Percentiles rank a stretch among this genome's conserved stretches.
phyloP scores from a whole-genome alignment of 2,329 filamentous ascomycete genomes.

The Colletotrichum liaoningense region DNA sequence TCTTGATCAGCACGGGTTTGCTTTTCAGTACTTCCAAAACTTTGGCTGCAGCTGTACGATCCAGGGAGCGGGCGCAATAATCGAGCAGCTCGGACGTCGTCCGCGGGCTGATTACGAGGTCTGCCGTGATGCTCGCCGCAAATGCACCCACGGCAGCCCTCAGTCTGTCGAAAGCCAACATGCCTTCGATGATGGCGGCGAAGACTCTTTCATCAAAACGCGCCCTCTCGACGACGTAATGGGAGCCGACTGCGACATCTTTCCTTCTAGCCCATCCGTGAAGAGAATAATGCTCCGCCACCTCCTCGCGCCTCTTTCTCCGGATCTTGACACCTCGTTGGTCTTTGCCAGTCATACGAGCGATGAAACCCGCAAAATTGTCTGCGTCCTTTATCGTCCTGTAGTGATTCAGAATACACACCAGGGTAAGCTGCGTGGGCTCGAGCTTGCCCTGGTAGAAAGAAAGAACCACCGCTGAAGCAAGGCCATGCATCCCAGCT shows the following conservation, averaged over 20 bases:
- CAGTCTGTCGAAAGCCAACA: conserved; percentile 60
- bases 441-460: conserved; percentile 58
- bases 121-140: conserved; percentile 50
- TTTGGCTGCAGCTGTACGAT: conserved; percentile 2
- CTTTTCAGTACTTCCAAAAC: neutral
- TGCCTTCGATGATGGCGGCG: conserved; percentile 58
- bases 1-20: neutral
- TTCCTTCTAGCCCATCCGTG: conserved; percentile 43
- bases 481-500: conserved; percentile 59
- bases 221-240: conserved; percentile 54
- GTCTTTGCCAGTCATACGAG: conserved; percentile 59
- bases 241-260: conserved; percentile 42
- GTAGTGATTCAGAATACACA: conserved; percentile 64
- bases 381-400: conserved; percentile 52
- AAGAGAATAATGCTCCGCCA: conserved; percentile 42
- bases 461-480: conserved; percentile 63
- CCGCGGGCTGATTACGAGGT: conserved; percentile 45
- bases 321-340: conserved; percentile 51
- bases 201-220: conserved; percentile 52
- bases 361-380: conserved; percentile 57
- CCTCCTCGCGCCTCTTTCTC: conserved; percentile 47
- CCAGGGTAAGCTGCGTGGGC: conserved; percentile 61
- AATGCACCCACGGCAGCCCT: conserved; percentile 57
- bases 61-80: conserved; percentile 47
- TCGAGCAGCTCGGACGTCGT: conserved; percentile 53